These are phyloP conservation scores for Camellia sinensis DNA, from an alignment of 148 eudicot genomes.

Conservation along the genomic window DNA sequence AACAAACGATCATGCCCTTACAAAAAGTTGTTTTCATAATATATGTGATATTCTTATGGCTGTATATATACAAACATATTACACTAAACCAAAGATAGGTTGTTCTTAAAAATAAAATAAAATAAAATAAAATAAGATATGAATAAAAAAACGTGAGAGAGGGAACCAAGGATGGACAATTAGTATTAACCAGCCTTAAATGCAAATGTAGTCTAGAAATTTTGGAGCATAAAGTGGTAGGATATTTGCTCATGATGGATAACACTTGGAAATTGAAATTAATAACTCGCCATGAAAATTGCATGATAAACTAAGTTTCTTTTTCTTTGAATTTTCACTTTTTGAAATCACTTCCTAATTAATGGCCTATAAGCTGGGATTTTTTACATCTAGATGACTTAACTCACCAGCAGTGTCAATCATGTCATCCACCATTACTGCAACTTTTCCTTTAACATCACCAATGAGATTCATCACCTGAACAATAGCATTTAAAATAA, in stretches of 20 bases:
- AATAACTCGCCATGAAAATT: background rate
- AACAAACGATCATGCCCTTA: background rate
- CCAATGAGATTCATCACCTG: constrained; percentile 98
- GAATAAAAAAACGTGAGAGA: background rate
- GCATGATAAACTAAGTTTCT: background rate
- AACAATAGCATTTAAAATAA: constrained; percentile 9
- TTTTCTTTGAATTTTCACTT: background rate
- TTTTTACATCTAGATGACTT: background rate
- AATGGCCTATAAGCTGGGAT: background rate
- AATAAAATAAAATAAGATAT: background rate
- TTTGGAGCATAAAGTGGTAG: constrained; percentile 2
- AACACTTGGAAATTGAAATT: too few relatives aligned
- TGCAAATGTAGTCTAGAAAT: background rate
- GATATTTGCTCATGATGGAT: background rate
- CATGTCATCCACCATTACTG: constrained; percentile 98
- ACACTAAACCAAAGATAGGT: background rate
- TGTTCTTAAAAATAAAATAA: background rate
- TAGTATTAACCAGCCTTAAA: background rate
- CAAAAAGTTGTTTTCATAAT: background rate
- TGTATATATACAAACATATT: background rate
- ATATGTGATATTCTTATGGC: background rate
- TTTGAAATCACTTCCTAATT: background rate
- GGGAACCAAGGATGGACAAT: background rate
- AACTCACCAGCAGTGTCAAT: constrained; percentile 92
- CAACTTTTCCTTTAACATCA: constrained; percentile 94